phyloP scores from a whole-genome alignment of 2,329 filamentous ascomycete genomes.

The Penicillium griseofulvum region DNA sequence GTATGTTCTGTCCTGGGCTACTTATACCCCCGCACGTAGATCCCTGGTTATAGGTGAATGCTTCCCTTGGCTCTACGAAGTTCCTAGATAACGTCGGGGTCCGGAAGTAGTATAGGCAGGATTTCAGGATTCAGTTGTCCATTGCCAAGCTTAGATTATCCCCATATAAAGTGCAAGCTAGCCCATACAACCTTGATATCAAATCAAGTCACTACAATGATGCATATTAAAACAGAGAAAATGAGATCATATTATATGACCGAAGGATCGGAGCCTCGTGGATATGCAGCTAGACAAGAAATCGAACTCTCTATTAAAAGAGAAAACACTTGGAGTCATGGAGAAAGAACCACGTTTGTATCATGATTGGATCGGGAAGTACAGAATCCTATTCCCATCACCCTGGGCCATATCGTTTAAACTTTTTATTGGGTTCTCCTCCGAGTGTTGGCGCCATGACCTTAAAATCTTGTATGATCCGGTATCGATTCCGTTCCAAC shows the following conservation, averaged over 20 bases:
- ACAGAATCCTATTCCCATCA: conserved; percentile 24
- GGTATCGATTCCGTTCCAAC: conserved; percentile 30
- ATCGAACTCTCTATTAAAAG: conserved; percentile 1
- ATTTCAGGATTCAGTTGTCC: neutral
- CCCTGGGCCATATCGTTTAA: conserved; percentile 26
- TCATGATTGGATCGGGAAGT: conserved; percentile 28
- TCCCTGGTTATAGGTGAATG: neutral
- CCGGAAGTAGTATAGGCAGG: conserved; percentile 1
- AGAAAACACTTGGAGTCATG: conserved; percentile 7
- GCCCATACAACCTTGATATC: neutral
- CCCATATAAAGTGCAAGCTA: neutral
- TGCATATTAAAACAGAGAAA: neutral
- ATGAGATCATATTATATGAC: conserved; percentile 5
- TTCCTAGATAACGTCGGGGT: neutral
- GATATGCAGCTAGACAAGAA: conserved; percentile 2
- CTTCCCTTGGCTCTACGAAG: neutral
- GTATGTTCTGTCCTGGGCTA: neutral
- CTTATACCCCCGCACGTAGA: conserved; percentile 2
- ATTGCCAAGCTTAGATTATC: neutral
- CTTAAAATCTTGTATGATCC: conserved; percentile 29
- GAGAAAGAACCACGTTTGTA: conserved; percentile 27
- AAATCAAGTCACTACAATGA: neutral
- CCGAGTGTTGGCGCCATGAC: conserved; percentile 26
- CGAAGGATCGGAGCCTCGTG: neutral
- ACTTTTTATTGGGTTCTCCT: conserved; percentile 32